Evolutionary conservation across 2,329 filamentous ascomycete genomes (phyloP).

Genomic region (Botrytis deweyae): DNA sequence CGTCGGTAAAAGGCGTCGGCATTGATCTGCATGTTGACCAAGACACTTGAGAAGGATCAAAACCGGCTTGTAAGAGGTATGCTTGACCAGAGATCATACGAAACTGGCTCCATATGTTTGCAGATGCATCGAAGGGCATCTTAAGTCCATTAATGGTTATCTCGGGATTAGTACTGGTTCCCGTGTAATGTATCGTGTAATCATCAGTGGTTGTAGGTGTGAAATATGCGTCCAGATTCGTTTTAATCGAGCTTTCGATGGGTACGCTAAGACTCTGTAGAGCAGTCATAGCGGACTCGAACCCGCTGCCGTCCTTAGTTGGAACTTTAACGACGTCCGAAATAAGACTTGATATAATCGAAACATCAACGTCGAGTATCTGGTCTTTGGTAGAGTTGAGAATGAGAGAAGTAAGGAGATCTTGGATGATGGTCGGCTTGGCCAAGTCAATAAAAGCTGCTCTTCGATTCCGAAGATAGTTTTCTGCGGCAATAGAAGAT

Average conservation of each 20-base stretch:
- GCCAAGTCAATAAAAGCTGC: background rate
- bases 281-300: background rate
- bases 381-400: background rate
- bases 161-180: background rate
- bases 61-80: background rate
- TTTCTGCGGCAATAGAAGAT: background rate
- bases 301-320: background rate
- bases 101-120: background rate
- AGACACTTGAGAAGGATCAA: background rate
- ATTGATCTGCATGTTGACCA: slow-evolving; percentile 5
- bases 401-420: background rate
- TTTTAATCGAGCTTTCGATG: background rate
- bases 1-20: background rate
- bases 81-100: background rate
- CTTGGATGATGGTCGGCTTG: background rate
- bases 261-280: background rate
- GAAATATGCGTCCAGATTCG: background rate
- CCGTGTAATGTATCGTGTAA: background rate
- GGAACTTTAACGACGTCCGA: background rate
- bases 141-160: background rate
- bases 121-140: background rate
- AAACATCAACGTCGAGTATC: background rate
- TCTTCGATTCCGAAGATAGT: background rate
- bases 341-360: background rate
- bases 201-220: background rate